Evolutionary conservation across 345 rosid genomes (phyloP), one percentile per base, ranked within the genome.

Genomic region (Schrenkiella parvula): DNA sequence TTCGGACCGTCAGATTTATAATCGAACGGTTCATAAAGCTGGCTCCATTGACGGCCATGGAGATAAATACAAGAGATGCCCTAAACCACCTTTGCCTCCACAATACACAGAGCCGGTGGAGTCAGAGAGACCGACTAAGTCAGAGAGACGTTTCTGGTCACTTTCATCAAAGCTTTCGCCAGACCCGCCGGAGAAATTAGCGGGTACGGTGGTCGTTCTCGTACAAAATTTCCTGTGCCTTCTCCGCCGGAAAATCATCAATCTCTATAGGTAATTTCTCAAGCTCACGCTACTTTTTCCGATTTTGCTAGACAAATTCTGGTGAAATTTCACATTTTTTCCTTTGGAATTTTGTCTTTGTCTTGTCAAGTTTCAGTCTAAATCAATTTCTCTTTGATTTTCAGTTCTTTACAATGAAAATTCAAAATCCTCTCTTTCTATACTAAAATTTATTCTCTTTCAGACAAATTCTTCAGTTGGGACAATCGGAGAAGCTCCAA

Each of bases 21-120:
- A 73, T 73, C 67, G 5, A 21, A 74, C 78, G 67, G 61, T 47
- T 37, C 38, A 19, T 2, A 48, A 26, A 26, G 26, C 44, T 1
- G 10, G 14, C n/a, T 47, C 39, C 51, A 43, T 46, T 14, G 60
- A 58, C 19, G 18, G 57, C 18, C 5, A 44, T 23, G 19, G 48
- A 37, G 31, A 62, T 51, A 35, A 46, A 53, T 19, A 53, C 48
- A 47, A 18, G 37, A 56, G 59, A 46, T 38, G 72, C 61, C 72
- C 78, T 57, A 55, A 62, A 10, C 41, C 12, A 35, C 39, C 9
- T 70, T 52, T 31, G 29, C 35, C 67, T 51, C 68, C 43, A 48
- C 5, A 12, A 32, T 61, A 51, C 71, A 53, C 75, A 61, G 62
- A 60, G 25, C 29, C 41, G 4, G 14, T 23, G 31, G 22, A 71